Base-by-base conservation (phyloP, 2,329 filamentous ascomycete genomes). In the Hymenoscyphus fructigenus region DNA sequence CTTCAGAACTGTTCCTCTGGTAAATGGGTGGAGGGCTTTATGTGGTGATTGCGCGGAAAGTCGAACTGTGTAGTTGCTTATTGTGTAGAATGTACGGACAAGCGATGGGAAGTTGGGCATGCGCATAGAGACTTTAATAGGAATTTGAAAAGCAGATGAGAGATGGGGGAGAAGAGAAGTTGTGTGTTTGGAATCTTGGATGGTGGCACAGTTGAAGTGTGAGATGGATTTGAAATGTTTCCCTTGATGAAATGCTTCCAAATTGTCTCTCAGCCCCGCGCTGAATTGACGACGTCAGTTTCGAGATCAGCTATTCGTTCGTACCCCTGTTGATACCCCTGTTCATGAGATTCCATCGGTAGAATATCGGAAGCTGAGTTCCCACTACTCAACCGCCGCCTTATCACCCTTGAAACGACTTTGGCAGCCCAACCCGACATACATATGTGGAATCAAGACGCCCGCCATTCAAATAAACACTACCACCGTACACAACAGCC, bases 51-150 rank as follows among this genome's bases (percentile, higher is more conserved):
- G 65, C 59, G 68, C 60, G 36, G 68, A 66, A 36, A 59, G 50
- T 28, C 72, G 70, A 65, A 68, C 57, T 34, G 78, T 78, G 71
- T 82, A 75, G 70, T 76, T 80, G 66, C 81, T 82, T 66, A 85
- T 73, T 4, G 79, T 78, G 72, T 79, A 82, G 68, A 82, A 74
- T 32, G 79, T 75, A 67, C 78, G 77, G 67, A 83, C 71, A 65
- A 86, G 72, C 61, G 77, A 80, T 63, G 82, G 78, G 63, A 75
- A 76, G 60, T 78, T 80, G 70, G 79, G 79, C 70, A 85, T 79
- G 73, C 81, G 82, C 83, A 87, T 86, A 73, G 64, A 70, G 76
- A 68, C 67, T 69, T 68, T 70, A 59, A 69, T 71, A 72, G 65
- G 57, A 64, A 67, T 57, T 29, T 28, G 36, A 2, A 6, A 28